Evolutionary conservation across 352 stramenopile species (phyloP).

Genomic region (Phytophthora pistaciae): DNA sequence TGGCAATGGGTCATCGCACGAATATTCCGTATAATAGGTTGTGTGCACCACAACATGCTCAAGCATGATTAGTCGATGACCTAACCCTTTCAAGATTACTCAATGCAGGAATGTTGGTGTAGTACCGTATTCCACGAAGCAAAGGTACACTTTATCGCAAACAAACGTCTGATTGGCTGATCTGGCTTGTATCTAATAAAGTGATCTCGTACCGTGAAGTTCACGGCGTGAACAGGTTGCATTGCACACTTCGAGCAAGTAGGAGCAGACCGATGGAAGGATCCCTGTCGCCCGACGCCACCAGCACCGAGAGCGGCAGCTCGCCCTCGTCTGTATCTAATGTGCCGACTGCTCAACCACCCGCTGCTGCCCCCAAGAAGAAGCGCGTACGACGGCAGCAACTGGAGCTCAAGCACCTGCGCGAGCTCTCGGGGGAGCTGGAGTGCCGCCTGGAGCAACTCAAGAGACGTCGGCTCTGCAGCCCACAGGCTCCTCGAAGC

Average conservation of each 20-base stretch:
- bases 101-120: background rate
- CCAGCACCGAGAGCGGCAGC: slow-evolving; percentile 18
- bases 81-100: background rate
- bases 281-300: slow-evolving; percentile 5
- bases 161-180: too few relatives aligned
- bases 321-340: slow-evolving; percentile 8
- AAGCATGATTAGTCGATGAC: background rate
- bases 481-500: background rate
- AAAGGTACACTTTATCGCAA: too few relatives aligned
- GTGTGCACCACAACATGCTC: background rate
- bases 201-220: too few relatives aligned
- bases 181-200: too few relatives aligned
- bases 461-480: slow-evolving; percentile 24
- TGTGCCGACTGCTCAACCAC: background rate
- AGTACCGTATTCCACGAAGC: too few relatives aligned
- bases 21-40: background rate
- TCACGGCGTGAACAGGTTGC: too few relatives aligned
- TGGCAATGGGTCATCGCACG: background rate
- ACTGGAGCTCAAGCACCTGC: slow-evolving; percentile 45
- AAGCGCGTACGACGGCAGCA: slow-evolving; percentile 46
- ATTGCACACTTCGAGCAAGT: too few relatives aligned
- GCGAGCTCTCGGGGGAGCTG: slow-evolving; percentile 40
- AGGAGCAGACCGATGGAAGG: slow-evolving; percentile 1
- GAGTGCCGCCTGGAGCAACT: slow-evolving; percentile 38
- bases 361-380: slow-evolving; percentile 19